Percentiles rank a stretch among this genome's conserved stretches.
Evolutionary conservation across 495 filamentous ascomycete species (phyloP).

Genomic region (Astrocystis sublimbata): DNA sequence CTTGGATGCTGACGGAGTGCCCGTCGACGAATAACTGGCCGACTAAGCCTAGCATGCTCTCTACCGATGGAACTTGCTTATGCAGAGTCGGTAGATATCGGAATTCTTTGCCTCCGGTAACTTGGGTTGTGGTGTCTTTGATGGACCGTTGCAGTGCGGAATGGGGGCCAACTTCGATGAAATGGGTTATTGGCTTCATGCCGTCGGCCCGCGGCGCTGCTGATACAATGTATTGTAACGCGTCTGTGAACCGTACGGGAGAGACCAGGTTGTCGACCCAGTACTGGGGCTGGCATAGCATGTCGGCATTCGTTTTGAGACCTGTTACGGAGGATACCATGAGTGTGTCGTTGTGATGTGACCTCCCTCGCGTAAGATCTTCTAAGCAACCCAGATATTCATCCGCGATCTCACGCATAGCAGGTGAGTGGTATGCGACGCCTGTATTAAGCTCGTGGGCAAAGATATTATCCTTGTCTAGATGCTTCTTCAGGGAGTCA

Average conservation of each 20-base stretch:
- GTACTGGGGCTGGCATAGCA: conserved; percentile 23
- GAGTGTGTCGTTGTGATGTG: conserved; percentile 17
- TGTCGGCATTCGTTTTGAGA: conserved; percentile 15
- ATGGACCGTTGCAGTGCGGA: conserved; percentile 51
- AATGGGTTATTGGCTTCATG: not conserved
- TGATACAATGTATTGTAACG: conserved; percentile 22
- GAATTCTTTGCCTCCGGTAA: not conserved
- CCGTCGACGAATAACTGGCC: conserved; percentile 36
- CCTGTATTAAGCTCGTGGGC: conserved; percentile 40
- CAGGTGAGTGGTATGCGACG: conserved; percentile 46
- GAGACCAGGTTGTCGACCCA: conserved; percentile 45
- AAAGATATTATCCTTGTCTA: conserved; percentile 44
- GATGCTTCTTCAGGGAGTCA: conserved; percentile 28
- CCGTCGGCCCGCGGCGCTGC: not conserved
- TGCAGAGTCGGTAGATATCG: not conserved
- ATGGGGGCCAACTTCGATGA: conserved; percentile 62
- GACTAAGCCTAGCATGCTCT: conserved; percentile 24
- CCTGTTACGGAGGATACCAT: conserved; percentile 39
- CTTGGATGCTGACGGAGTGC: conserved; percentile 24
- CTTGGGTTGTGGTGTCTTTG: conserved; percentile 36
- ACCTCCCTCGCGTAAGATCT: not conserved
- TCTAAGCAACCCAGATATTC: conserved; percentile 26
- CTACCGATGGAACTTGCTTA: not conserved
- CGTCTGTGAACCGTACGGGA: conserved; percentile 43
- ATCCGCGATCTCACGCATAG: conserved; percentile 40